Conservation (phyloP, 2,329 filamentous ascomycete genomes). For the Trichoderma breve region DNA sequence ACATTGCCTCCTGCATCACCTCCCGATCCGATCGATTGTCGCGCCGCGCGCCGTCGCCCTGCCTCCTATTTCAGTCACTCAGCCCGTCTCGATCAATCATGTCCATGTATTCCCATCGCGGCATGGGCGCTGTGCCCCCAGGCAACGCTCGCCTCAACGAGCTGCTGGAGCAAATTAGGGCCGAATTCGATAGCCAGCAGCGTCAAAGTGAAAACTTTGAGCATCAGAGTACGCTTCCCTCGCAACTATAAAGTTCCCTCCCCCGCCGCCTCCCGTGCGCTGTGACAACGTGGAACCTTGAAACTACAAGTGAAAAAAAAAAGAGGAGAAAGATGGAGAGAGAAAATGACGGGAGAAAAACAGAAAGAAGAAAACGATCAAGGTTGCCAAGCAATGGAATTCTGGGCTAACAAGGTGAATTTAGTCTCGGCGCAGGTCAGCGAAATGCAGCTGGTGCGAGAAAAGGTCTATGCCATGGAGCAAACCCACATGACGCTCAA, state of each 20-base stretch:
- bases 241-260: neutral
- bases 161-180: conserved; percentile 84
- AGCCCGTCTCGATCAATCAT: conserved; percentile 35
- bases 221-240: conserved; percentile 74
- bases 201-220: conserved; percentile 84
- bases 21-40: conserved; percentile 9
- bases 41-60: conserved; percentile 18
- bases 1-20: neutral
- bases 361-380: neutral
- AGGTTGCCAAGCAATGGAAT: neutral
- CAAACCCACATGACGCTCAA: conserved; percentile 86
- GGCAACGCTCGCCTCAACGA: conserved; percentile 73
- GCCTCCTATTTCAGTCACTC: neutral
- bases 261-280: neutral
- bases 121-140: conserved; percentile 69
- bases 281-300: neutral
- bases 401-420: conserved; percentile 25
- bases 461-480: conserved; percentile 92
- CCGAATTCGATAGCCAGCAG: conserved; percentile 84
- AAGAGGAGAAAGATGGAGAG: neutral
- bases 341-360: neutral
- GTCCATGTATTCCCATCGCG: conserved; percentile 90
- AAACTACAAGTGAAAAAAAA: neutral
- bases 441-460: conserved; percentile 90
- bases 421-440: conserved; percentile 86